Evolutionary conservation across 345 rosid genomes (phyloP).

Genomic region (Citrus glauca): DNA sequence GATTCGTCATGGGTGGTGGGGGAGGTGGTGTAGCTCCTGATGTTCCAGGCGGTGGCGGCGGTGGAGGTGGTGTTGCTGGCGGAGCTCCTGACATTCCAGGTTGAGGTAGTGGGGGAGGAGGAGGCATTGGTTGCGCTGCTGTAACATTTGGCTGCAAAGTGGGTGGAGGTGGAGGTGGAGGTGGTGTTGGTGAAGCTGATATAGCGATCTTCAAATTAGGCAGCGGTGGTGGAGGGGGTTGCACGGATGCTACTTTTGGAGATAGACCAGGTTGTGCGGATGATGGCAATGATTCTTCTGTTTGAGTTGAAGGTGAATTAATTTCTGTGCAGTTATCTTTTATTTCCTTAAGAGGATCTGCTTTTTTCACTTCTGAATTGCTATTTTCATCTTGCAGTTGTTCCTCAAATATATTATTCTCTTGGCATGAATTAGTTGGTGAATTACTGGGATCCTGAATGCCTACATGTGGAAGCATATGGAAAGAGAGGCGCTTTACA

Average conservation of each 20-base stretch:
- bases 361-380: conserved; percentile 14
- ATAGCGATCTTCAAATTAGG: neutral
- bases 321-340: neutral
- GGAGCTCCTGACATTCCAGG: neutral
- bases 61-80: conserved; percentile 12
- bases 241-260: conserved; percentile 3
- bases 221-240: neutral
- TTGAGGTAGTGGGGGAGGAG: conserved; percentile 29
- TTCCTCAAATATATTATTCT: conserved; percentile 23
- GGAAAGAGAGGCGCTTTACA: conserved; percentile 51
- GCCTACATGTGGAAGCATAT: conserved; percentile 39
- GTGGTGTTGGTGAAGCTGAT: neutral
- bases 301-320: neutral
- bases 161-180: conserved; percentile 19
- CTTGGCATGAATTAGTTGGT: conserved; percentile 12
- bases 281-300: neutral
- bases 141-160: conserved; percentile 10
- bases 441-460: conserved; percentile 9
- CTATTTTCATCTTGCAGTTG: conserved; percentile 16
- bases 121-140: conserved; percentile 9
- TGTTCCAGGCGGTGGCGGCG: conserved; percentile 21
- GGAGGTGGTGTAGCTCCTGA: conserved; percentile 6
- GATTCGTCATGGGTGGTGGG: conserved; percentile 8
- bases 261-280: conserved; percentile 5
- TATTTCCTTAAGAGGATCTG: conserved; percentile 10